Percentiles rank a stretch among this genome's conserved stretches.
Evolutionary conservation across 192 early-diverging fungal species (phyloP).

Genomic region (Linnemannia exigua): DNA sequence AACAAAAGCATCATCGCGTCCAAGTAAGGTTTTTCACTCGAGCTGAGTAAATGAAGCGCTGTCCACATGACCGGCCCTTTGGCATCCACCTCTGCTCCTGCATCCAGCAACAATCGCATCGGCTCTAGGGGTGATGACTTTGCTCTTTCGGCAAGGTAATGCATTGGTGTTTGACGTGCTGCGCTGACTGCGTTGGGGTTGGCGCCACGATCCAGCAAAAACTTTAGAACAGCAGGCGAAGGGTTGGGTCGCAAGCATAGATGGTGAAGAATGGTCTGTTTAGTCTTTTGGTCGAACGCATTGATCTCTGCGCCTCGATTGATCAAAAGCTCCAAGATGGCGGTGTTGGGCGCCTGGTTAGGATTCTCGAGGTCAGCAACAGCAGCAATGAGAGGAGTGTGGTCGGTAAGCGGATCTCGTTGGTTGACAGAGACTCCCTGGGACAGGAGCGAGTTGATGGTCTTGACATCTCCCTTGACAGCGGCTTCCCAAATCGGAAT

Average conservation of each 20-base stretch:
- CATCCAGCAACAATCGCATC: slow-evolving; percentile 49
- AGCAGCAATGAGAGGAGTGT: slow-evolving; percentile 42
- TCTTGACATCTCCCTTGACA: slow-evolving; percentile 43
- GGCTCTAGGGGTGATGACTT: slow-evolving; percentile 45
- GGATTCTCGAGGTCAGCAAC: slow-evolving; percentile 48
- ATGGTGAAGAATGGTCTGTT: slow-evolving; percentile 50
- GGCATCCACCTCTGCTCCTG: slow-evolving; percentile 48
- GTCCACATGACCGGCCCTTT: slow-evolving; percentile 58
- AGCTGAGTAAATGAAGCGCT: slow-evolving; percentile 36
- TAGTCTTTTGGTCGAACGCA: slow-evolving; percentile 51
- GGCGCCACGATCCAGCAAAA: slow-evolving; percentile 47
- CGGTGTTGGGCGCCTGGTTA: slow-evolving; percentile 38
- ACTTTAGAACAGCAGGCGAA: slow-evolving; percentile 48
- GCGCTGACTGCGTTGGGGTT: slow-evolving; percentile 53
- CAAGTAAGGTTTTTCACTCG: slow-evolving; percentile 48
- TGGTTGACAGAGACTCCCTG: slow-evolving; percentile 54
- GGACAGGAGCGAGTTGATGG: slow-evolving; percentile 37
- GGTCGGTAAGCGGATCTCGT: slow-evolving; percentile 43
- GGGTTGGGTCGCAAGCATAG: slow-evolving; percentile 46
- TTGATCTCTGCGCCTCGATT: slow-evolving; percentile 56
- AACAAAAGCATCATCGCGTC: slow-evolving; percentile 52
- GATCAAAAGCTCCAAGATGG: slow-evolving; percentile 42
- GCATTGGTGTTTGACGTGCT: slow-evolving; percentile 45
- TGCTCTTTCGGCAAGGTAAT: slow-evolving; percentile 48
- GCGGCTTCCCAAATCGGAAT: slow-evolving; percentile 54